These are phyloP conservation scores for Pyronema domesticum DNA, from an alignment of 495 filamentous ascomycete species.

Conservation along the genomic window DNA sequence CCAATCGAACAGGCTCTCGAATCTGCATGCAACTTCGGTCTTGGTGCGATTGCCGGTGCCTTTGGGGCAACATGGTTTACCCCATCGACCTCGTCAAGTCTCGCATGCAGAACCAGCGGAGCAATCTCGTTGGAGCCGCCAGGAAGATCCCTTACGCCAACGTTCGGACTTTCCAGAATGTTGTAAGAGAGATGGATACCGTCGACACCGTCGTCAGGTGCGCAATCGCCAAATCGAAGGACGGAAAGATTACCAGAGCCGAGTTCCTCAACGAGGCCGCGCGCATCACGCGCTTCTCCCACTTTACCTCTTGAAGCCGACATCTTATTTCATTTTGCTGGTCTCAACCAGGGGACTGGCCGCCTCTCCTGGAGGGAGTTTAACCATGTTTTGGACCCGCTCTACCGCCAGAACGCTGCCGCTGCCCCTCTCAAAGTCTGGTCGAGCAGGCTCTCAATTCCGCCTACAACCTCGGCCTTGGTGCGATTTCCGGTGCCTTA, in stretches of 20 bases:
- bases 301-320: slow-evolving; percentile 99
- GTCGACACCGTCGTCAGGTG: slow-evolving; percentile 80
- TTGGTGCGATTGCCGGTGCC: slow-evolving; percentile 80
- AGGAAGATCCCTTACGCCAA: slow-evolving; percentile 95
- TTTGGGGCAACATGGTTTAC: slow-evolving; percentile 99
- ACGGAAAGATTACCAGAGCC: slow-evolving; percentile 81
- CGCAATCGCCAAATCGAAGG: slow-evolving; percentile 62
- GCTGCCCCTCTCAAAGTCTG: slow-evolving; percentile 21
- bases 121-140: slow-evolving; percentile 28
- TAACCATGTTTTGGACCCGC: slow-evolving; percentile 80
- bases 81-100: slow-evolving; percentile 98
- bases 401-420: slow-evolving; percentile 53
- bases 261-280: slow-evolving; percentile 94
- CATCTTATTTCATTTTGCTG: slow-evolving; percentile 96
- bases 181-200: slow-evolving; percentile 93
- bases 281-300: slow-evolving; percentile 70
- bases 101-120: slow-evolving; percentile 92
- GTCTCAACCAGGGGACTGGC: slow-evolving; percentile 72
- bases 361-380: slow-evolving; percentile 71
- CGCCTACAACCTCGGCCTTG: slow-evolving; percentile 72
- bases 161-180: slow-evolving; percentile 90
- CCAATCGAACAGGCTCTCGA: slow-evolving; percentile 48
- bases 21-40: slow-evolving; percentile 71
- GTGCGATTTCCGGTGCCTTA: slow-evolving; percentile 82
- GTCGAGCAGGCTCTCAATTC: slow-evolving; percentile 48